These are phyloP conservation scores for Wickerhamomyces chambardii DNA, from an alignment of 805 yeast genomes.

Conservation along the genomic window DNA sequence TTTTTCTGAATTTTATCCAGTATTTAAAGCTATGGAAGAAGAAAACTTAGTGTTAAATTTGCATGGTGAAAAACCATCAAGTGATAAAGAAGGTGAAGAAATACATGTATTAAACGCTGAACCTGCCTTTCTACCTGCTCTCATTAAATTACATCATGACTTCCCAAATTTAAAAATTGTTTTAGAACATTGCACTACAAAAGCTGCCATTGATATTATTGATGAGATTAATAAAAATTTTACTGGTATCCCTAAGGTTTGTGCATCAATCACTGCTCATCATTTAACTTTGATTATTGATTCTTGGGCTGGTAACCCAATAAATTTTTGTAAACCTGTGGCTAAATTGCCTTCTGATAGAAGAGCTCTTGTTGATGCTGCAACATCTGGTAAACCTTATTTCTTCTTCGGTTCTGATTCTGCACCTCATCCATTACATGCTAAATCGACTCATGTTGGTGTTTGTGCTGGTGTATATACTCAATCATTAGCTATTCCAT, in stretches of 20 bases:
- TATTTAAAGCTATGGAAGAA: slow-evolving; percentile 82
- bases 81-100: slow-evolving; percentile 42
- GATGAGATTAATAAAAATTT: slow-evolving; percentile 46
- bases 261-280: slow-evolving; percentile 94
- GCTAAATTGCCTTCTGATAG: slow-evolving; percentile 88
- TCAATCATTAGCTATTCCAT: slow-evolving; percentile 73
- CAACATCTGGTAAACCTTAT: slow-evolving; percentile 83
- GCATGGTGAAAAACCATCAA: slow-evolving; percentile 92
- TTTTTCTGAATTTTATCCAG: slow-evolving; percentile 80
- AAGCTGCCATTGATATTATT: slow-evolving; percentile 76
- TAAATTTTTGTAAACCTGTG: slow-evolving; percentile 95
- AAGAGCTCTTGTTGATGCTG: slow-evolving; percentile 76
- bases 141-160: slow-evolving; percentile 63
- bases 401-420: slow-evolving; percentile 97
- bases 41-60: slow-evolving; percentile 72
- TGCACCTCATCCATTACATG: slow-evolving; percentile 89
- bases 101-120: slow-evolving; percentile 94
- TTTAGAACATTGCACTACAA: slow-evolving; percentile 92
- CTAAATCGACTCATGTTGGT: slow-evolving; percentile 67
- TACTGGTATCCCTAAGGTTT: slow-evolving; percentile 45
- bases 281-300: slow-evolving; percentile 85
- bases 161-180: slow-evolving; percentile 85
- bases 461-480: slow-evolving; percentile 99
- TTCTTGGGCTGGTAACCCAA: slow-evolving; percentile 94
- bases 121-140: slow-evolving; percentile 83